These are phyloP conservation scores for Phragmites australis DNA, from an alignment of 176 grass and related monocot species.

Conservation along the genomic window DNA sequence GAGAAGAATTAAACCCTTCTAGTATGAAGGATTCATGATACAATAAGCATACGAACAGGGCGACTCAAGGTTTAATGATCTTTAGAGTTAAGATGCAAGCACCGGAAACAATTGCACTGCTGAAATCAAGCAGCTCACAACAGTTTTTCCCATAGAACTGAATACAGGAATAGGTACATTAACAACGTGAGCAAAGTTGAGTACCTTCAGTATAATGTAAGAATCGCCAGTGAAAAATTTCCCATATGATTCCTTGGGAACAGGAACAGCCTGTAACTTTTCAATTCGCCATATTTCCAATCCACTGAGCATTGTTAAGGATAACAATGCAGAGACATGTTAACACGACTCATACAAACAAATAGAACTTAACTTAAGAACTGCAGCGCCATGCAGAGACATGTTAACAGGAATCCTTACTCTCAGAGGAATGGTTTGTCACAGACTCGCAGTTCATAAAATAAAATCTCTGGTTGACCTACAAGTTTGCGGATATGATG, in stretches of 20 bases:
- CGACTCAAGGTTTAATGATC: conserved; percentile 18
- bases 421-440: conserved; percentile 15
- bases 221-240: conserved; percentile 91
- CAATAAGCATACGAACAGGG: conserved; percentile 4
- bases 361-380: neutral
- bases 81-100: conserved; percentile 19
- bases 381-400: conserved; percentile 22
- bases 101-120: conserved; percentile 1
- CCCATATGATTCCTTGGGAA: conserved; percentile 75
- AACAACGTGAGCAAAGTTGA: conserved; percentile 22
- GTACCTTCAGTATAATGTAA: conserved; percentile 94
- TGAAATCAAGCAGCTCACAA: conserved; percentile 20
- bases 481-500: neutral
- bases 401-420: conserved; percentile 15
- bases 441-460: neutral
- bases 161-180: conserved; percentile 11
- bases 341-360: conserved; percentile 15
- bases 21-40: conserved; percentile 25
- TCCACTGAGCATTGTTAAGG: conserved; percentile 75
- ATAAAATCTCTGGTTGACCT: neutral
- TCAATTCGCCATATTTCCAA: conserved; percentile 99
- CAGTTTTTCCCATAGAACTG: conserved; percentile 7
- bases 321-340: conserved; percentile 24
- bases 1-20: neutral
- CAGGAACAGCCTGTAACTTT: conserved; percentile 74